Conservation (phyloP, 345 rosid species). For the Eucalyptus cloeziana region DNA sequence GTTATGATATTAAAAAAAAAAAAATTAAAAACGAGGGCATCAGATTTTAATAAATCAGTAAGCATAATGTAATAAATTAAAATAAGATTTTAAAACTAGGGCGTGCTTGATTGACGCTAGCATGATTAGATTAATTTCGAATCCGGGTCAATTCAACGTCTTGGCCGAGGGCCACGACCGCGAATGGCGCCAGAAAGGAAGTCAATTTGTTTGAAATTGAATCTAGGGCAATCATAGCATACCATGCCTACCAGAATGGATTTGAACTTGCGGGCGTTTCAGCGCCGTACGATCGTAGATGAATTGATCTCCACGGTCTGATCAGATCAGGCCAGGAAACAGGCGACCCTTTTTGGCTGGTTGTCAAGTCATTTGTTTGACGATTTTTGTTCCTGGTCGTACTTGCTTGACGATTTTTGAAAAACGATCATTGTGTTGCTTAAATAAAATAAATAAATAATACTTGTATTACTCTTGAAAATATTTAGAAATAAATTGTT, state of each 20-base stretch:
- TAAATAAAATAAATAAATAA: too few species aligned
- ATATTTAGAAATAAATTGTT: too few species aligned
- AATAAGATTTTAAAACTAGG: background rate
- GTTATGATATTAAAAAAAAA: background rate
- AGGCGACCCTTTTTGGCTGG: background rate
- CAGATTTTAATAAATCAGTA: background rate
- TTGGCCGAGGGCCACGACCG: background rate
- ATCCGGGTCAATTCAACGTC: background rate
- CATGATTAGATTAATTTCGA: background rate
- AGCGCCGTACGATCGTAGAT: background rate
- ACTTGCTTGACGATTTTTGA: too few species aligned
- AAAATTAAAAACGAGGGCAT: background rate
- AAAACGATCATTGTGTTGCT: too few species aligned
- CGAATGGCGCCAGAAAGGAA: background rate
- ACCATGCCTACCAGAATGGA: background rate
- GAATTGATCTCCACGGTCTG: background rate
- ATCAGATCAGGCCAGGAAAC: background rate
- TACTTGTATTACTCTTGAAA: rapidly evolving
- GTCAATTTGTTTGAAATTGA: background rate
- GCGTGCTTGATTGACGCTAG: background rate
- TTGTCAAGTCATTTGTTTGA: background rate
- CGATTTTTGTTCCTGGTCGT: background rate
- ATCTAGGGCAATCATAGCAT: background rate
- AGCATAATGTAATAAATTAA: background rate
- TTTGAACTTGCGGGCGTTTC: background rate